Evolutionary conservation across 257 asterid genomes (phyloP), one percentile per base, ranked within the genome.

Genomic region (Lithospermum erythrorhizon): DNA sequence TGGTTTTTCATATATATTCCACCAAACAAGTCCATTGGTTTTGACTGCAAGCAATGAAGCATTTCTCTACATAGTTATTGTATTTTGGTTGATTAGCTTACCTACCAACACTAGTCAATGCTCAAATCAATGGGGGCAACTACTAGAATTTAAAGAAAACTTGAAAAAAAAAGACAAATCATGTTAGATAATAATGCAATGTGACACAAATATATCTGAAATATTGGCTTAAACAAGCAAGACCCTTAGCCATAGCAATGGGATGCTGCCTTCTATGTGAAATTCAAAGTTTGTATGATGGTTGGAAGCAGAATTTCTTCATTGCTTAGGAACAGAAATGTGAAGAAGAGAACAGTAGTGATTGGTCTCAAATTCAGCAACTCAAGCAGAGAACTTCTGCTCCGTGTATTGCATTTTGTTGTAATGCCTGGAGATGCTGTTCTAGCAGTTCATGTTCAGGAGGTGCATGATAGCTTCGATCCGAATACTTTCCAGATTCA

Each of bases 281-380:
- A 20, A 25, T 10, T 19, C 59, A 37, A 21, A 37, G 59, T 65
- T 37, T 53, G n/a, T 29, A 37, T 41, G 61, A 79, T 79, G 86
- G 73, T 55, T 58, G 78, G 76, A 62, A 65, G 21, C 65, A 54
- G 52, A 62, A 77, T 84, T 35, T 71, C 72, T 15, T 70, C 82
- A 21, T 68, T 72, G 76, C 67, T 77, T 21, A 75, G 77, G 57
- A 48, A 58, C 70, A 74, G 62, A 68, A 61, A 24, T 5, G 62
- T 21, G 21, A 80, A 75, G 72, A 72, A 66, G 68, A 76, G 76
- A 48, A 84, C 74, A 41, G 72, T 87, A 49, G 55, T 85, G 3
- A 81, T 80, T 25, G 96, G 95, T 8, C 78, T 88, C 65, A 88
- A 85, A 67, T 82, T 82, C 22, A 94, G 86, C 60, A 72, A 83